These are phyloP conservation scores for Colletotrichum lindemuthianum DNA, from an alignment of 2,329 filamentous ascomycete genomes.

Conservation along the genomic window DNA sequence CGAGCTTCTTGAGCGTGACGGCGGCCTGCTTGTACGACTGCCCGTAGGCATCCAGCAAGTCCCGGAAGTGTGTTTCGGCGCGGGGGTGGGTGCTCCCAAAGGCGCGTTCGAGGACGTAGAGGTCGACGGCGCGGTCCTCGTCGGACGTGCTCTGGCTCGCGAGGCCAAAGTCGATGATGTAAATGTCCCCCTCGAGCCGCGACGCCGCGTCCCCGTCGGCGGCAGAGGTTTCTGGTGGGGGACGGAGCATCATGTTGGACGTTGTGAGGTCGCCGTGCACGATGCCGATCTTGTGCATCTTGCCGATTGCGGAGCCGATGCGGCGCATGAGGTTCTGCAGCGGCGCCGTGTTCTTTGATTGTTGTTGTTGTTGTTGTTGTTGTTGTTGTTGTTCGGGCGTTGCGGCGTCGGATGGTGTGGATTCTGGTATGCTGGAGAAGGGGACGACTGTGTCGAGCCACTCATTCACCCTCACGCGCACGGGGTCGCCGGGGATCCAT, in stretches of 20 bases:
- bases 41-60: slow-evolving; percentile 79
- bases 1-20: slow-evolving; percentile 80
- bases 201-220: slow-evolving; percentile 29
- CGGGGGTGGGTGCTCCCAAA: slow-evolving; percentile 95
- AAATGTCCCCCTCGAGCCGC: slow-evolving; percentile 75
- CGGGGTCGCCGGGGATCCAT: slow-evolving; percentile 80
- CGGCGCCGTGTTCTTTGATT: slow-evolving; percentile 54
- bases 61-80: slow-evolving; percentile 79
- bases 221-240: slow-evolving; percentile 41
- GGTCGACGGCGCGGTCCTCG: slow-evolving; percentile 93
- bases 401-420: too few species aligned
- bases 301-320: slow-evolving; percentile 77
- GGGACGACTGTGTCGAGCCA: slow-evolving; percentile 62
- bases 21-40: slow-evolving; percentile 79
- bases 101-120: slow-evolving; percentile 94
- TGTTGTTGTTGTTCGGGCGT: too few species aligned
- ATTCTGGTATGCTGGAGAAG: background rate
- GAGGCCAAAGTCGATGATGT: slow-evolving; percentile 94
- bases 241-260: slow-evolving; percentile 90
- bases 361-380: slow-evolving; percentile 37
- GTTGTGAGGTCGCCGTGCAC: slow-evolving; percentile 97
- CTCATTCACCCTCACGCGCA: slow-evolving; percentile 75
- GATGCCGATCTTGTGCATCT: slow-evolving; percentile 83
- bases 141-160: slow-evolving; percentile 83
- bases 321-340: slow-evolving; percentile 72